Evolutionary conservation across 768 basidiomycete genomes (phyloP).

Genomic region (Sarcodon sp.): DNA sequence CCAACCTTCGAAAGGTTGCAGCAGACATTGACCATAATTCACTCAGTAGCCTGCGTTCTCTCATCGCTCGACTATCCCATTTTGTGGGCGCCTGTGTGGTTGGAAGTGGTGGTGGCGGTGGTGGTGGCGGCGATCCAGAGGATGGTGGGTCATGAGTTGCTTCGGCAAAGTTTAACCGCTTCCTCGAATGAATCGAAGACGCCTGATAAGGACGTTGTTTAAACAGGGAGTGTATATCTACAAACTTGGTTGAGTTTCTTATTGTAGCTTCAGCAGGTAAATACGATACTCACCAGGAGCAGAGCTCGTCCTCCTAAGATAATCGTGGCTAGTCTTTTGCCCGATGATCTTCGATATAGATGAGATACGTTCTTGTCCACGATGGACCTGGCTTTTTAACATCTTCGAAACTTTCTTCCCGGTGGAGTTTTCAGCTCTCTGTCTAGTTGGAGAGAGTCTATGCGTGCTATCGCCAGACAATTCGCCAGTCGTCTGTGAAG

Average conservation of each 20-base stretch:
- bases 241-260: background rate
- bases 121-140: slow-evolving; percentile 32
- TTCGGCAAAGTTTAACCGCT: slow-evolving; percentile 19
- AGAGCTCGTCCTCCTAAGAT: slow-evolving; percentile 47
- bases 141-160: slow-evolving; percentile 13
- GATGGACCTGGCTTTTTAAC: slow-evolving; percentile 61
- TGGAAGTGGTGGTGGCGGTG: slow-evolving; percentile 18
- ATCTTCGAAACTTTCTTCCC: slow-evolving; percentile 70
- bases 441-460: slow-evolving; percentile 1
- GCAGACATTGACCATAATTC: slow-evolving; percentile 92
- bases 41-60: slow-evolving; percentile 58
- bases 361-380: slow-evolving; percentile 58
- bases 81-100: slow-evolving; percentile 15
- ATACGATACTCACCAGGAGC: slow-evolving; percentile 43
- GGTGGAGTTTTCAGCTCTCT: slow-evolving; percentile 28
- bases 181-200: slow-evolving; percentile 77
- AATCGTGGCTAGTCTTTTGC: slow-evolving; percentile 37
- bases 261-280: background rate
- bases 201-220: slow-evolving; percentile 54
- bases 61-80: slow-evolving; percentile 25
- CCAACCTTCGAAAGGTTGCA: slow-evolving; percentile 82
- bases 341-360: slow-evolving; percentile 73
- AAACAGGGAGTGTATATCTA: slow-evolving; percentile 61
- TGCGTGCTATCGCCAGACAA: slow-evolving; percentile 1
- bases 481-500: background rate